Percentiles rank a stretch among this genome's conserved stretches.
Evolutionary conservation across 73 alveolate genomes (phyloP).

Genomic region (Paramecium tetraurelia): DNA sequence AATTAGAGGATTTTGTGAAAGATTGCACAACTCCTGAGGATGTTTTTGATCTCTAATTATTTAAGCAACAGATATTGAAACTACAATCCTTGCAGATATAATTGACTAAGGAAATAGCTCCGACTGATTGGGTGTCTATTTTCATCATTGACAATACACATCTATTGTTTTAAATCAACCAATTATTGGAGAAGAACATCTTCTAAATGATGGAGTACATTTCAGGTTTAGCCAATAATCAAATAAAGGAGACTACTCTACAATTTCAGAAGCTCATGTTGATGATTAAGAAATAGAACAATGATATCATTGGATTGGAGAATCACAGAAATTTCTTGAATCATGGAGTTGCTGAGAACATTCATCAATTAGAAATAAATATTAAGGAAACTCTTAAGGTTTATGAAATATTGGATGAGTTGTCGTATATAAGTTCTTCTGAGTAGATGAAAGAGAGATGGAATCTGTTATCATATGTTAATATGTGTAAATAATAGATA

Average conservation of each 20-base stretch:
- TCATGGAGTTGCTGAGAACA: neutral
- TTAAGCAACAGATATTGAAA: neutral
- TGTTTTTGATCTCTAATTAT: neutral
- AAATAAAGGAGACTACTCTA: neutral
- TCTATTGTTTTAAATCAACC: neutral
- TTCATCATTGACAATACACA: neutral
- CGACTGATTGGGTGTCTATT: neutral
- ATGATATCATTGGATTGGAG: neutral
- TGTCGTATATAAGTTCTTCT: neutral
- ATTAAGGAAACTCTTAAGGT: neutral
- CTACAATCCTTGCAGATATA: neutral
- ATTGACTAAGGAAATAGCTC: neutral
- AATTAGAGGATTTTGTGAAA: neutral
- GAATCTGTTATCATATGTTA: neutral
- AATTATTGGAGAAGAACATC: neutral
- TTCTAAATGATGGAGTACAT: neutral
- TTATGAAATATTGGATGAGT: neutral
- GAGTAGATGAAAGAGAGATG: conserved; percentile 21
- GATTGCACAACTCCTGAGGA: neutral
- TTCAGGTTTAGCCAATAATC: neutral
- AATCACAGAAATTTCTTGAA: neutral
- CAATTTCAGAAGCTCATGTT: neutral
- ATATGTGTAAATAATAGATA: neutral
- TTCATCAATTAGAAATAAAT: neutral
- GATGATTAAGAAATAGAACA: neutral